Evolutionary conservation across 192 early-diverging fungal species (phyloP), one percentile per base, ranked within the genome.

Genomic region (Podila horticola): DNA sequence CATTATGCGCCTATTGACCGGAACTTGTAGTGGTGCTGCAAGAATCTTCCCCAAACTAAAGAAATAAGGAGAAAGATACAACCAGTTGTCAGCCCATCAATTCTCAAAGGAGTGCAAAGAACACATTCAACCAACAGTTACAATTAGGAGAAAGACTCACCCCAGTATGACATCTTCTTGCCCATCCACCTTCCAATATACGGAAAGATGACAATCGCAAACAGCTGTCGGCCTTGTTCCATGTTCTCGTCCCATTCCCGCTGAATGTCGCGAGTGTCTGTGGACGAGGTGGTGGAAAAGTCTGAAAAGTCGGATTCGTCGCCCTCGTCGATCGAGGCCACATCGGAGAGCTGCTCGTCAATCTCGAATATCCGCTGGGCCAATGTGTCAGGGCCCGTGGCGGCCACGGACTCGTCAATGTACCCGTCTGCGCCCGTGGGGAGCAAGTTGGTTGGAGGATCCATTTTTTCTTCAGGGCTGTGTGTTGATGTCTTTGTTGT

Each of bases 181-280:
- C 87, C 87, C 5, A 88, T 41, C 83, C 83, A 88, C 30, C 82
- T 83, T 8, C 87, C 87, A 45, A 86, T 71, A 76, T 71, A 85
- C 22, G 87, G 87, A 24, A 88, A 86, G 55, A 88, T 79, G 34
- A 88, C 87, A 11, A 88, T 69, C 12, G 87, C 86, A 61, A 86
- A 76, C 19, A 88, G 52, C 13, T 81, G 70, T 17, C 75, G 68
- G 15, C 86, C 73, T 45, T 88, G 87, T 31, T 84, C 82, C 66
- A 85, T 85, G 64, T 77, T 86, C 72, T 88, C 87, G 64, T 88
- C 85, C 87, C 87, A 88, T 68, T 88, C 85, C 19, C 67, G 58
- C 58, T 88, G 84, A 28, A 83, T 84, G 69, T 88, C 87, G 8
- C 79, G 70, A 3, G 83, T 81, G 30, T 49, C 50, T 19, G 73